phyloP scores from a whole-genome alignment of 306 rosid genomes.

The Cicer arietinum region DNA sequence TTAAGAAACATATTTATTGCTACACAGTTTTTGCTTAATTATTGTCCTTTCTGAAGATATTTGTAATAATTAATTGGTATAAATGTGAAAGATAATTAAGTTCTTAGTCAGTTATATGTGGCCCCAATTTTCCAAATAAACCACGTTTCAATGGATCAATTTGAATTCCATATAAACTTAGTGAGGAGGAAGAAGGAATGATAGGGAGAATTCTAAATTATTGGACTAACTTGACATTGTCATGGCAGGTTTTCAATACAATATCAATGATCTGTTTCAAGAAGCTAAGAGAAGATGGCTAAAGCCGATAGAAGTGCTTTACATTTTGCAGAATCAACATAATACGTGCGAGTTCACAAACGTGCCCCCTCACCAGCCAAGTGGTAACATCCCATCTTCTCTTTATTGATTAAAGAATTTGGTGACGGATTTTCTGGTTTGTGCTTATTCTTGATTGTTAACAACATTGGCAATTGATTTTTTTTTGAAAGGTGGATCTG shows the following conservation, averaged over 20 bases:
- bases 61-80: constrained; percentile 5
- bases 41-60: not conserved
- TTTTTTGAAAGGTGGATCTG: constrained; percentile 72
- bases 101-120: not conserved
- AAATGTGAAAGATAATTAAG: not conserved
- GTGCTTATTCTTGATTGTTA: constrained; percentile 22
- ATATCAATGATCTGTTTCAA: constrained; percentile 61
- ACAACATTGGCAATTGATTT: constrained; percentile 20
- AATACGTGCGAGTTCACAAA: constrained; percentile 69
- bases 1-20: not conserved
- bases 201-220: not conserved
- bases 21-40: not conserved
- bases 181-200: not conserved
- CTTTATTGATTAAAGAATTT: constrained; percentile 20
- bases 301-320: constrained; percentile 86
- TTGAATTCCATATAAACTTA: not conserved
- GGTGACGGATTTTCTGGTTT: not conserved
- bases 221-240: constrained; percentile 28
- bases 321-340: constrained; percentile 70
- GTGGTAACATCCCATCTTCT: constrained; percentile 52
- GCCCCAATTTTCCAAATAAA: not conserved
- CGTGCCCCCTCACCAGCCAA: constrained; percentile 65
- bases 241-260: constrained; percentile 64
- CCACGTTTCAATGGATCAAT: not conserved
- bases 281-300: constrained; percentile 95